These are phyloP conservation scores for Xylariaceae sp. DNA, from an alignment of 2,329 filamentous ascomycete species.

Conservation along the genomic window DNA sequence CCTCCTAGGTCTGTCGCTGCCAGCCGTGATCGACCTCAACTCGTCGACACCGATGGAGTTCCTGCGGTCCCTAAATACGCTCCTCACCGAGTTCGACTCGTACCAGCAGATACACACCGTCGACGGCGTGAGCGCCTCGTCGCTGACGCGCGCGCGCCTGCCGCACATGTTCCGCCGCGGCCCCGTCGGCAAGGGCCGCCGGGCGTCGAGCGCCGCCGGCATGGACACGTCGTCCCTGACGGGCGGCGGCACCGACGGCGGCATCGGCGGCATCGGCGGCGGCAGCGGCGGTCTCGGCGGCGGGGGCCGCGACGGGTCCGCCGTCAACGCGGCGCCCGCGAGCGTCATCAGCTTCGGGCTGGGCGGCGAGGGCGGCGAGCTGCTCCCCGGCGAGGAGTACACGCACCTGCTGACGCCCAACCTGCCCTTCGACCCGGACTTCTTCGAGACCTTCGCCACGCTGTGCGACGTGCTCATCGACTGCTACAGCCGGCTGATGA, in stretches of 20 bases:
- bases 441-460: constrained; percentile 92
- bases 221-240: constrained; percentile 13
- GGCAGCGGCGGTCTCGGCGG: no score
- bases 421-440: constrained; percentile 92
- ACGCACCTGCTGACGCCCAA: constrained; percentile 82
- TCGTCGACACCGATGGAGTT: constrained; percentile 75
- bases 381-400: constrained; percentile 80
- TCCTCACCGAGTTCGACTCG: constrained; percentile 85
- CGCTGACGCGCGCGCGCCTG: constrained; percentile 69
- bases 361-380: constrained; percentile 53
- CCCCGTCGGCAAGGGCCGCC: constrained; percentile 49
- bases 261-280: constrained; percentile 7
- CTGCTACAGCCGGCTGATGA: constrained; percentile 73
- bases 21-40: constrained; percentile 82
- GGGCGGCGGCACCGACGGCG: constrained; percentile 11
- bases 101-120: constrained; percentile 84
- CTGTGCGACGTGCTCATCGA: constrained; percentile 94
- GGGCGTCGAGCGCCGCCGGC: constrained; percentile 40
- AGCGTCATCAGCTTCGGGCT: constrained; percentile 46
- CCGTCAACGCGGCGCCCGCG: constrained; percentile 26
- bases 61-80: constrained; percentile 74
- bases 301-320: constrained; percentile 21
- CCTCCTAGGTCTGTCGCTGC: constrained; percentile 83
- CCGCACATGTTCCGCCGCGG: constrained; percentile 75
- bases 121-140: constrained; percentile 60